Conservation (phyloP, 257 asterid species). For the Nicotiana paniculata region DNA sequence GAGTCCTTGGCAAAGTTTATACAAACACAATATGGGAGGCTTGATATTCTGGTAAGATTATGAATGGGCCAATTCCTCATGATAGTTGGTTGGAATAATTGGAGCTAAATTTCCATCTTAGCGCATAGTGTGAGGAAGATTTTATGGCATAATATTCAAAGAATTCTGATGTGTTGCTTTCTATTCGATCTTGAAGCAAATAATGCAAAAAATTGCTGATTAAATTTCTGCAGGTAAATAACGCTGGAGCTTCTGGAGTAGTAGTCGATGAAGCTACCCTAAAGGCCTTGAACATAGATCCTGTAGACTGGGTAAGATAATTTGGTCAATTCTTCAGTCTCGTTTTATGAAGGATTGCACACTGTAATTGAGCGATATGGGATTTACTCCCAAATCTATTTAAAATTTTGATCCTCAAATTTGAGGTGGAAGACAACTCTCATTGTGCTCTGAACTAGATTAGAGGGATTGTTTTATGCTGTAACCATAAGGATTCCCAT, state of each 20-base stretch:
- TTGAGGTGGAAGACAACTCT: neutral
- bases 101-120: neutral
- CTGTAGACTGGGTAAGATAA: slow-evolving; percentile 49
- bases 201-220: neutral
- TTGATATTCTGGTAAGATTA: slow-evolving; percentile 58
- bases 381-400: neutral
- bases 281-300: slow-evolving; percentile 52
- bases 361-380: neutral
- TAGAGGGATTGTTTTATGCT: neutral
- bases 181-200: neutral
- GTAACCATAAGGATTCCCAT: neutral
- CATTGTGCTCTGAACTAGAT: neutral
- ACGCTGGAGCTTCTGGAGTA: slow-evolving; percentile 79
- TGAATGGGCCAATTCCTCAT: neutral
- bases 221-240: slow-evolving; percentile 53
- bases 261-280: slow-evolving; percentile 56
- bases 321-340: neutral
- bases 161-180: neutral
- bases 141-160: neutral
- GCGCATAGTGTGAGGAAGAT: neutral
- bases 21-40: slow-evolving; percentile 42
- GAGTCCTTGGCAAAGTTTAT: slow-evolving; percentile 37
- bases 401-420: neutral
- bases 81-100: neutral
- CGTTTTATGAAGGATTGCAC: neutral